Conservation (phyloP, 2,329 filamentous ascomycete species). For the Calonectria henricotiae region DNA sequence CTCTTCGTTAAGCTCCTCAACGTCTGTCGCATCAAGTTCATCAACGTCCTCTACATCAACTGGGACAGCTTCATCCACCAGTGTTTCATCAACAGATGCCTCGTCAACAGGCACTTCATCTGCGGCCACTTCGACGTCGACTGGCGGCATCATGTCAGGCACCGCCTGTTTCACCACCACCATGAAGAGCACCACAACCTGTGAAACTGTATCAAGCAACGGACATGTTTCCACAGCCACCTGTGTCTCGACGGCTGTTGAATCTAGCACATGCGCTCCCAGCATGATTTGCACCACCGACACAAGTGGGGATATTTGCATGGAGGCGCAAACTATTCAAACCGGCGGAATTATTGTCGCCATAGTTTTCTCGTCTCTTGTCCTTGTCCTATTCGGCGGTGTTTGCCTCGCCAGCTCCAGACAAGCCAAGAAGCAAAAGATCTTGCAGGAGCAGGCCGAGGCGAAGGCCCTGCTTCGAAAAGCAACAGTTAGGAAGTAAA, state of each 20-base stretch:
- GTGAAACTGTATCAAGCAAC: conserved; percentile 5
- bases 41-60: conserved; percentile 8
- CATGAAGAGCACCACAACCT: conserved; percentile 2
- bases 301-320: conserved; percentile 9
- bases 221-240: conserved; percentile 5
- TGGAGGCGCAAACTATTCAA: not conserved
- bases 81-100: not conserved
- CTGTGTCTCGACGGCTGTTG: not conserved
- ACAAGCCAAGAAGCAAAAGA: conserved; percentile 11
- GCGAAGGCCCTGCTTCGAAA: conserved; percentile 16
- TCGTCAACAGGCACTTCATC: not conserved
- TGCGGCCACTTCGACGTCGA: not conserved
- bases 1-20: not conserved
- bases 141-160: not conserved
- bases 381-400: not conserved
- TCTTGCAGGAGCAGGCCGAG: conserved; percentile 12
- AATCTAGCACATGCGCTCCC: conserved; percentile 8
- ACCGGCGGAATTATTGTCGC: conserved; percentile 12
- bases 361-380: not conserved
- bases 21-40: not conserved
- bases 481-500: conserved; percentile 2
- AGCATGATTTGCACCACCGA: conserved; percentile 19
- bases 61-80: conserved; percentile 5
- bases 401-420: conserved; percentile 4
- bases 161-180: conserved; percentile 11